Evolutionary conservation across 768 basidiomycete genomes (phyloP).

Genomic region (Neoboletus subvelutipes): DNA sequence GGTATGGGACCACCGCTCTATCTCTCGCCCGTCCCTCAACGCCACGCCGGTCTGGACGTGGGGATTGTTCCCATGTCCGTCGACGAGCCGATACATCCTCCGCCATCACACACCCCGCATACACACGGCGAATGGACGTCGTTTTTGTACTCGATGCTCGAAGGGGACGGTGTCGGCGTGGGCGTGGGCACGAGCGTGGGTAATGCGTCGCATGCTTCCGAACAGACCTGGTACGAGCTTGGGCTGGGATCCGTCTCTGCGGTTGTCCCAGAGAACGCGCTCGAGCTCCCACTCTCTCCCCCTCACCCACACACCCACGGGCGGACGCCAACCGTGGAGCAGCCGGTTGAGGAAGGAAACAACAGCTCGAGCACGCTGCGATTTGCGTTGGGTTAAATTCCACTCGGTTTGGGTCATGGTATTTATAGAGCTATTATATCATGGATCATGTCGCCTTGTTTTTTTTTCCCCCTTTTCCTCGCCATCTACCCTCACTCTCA

Average conservation of each 20-base stretch:
- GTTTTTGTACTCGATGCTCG: slow-evolving; percentile 35
- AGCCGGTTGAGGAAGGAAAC: slow-evolving; percentile 23
- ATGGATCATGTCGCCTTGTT: background rate
- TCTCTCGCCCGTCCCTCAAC: slow-evolving; percentile 27
- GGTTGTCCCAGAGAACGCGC: slow-evolving; percentile 3
- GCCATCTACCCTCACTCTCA: background rate
- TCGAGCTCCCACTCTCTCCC: slow-evolving; percentile 17
- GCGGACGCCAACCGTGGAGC: slow-evolving; percentile 8
- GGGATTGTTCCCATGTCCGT: slow-evolving; percentile 25
- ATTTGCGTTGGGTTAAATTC: slow-evolving; percentile 30
- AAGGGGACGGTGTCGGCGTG: slow-evolving; percentile 27
- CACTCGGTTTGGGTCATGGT: background rate
- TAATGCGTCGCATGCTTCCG: slow-evolving; percentile 4
- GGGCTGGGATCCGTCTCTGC: slow-evolving; percentile 21
- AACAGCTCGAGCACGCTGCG: slow-evolving; percentile 31
- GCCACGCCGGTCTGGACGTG: slow-evolving; percentile 7
- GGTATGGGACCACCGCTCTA: slow-evolving; percentile 28
- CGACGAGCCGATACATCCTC: slow-evolving; percentile 10
- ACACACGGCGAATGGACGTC: slow-evolving; percentile 33
- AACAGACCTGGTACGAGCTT: slow-evolving; percentile 32
- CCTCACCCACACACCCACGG: slow-evolving; percentile 2
- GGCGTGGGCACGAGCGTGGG: slow-evolving; percentile 10
- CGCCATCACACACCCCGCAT: slow-evolving; percentile 3
- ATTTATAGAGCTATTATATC: slow-evolving; percentile 32
- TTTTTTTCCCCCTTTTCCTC: background rate